phyloP scores from a whole-genome alignment of 2,329 filamentous ascomycete genomes.

The Talaromyces albobiverticillius region DNA sequence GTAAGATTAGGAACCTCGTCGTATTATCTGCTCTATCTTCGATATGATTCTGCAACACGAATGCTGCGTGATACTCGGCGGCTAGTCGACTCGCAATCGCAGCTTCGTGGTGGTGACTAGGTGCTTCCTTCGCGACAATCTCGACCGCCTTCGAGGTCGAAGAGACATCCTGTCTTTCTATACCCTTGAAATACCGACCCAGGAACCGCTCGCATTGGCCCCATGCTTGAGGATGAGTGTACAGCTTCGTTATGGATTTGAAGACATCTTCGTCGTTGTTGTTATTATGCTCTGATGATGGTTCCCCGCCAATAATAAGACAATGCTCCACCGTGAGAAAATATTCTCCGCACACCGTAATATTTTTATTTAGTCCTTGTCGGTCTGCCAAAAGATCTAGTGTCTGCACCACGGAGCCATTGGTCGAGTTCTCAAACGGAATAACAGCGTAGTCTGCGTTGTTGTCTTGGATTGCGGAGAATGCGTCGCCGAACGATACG shows the following conservation, averaged over 20 bases:
- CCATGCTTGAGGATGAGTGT: slow-evolving; percentile 94
- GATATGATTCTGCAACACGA: slow-evolving; percentile 58
- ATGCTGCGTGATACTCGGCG: slow-evolving; percentile 64
- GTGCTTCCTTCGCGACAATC: slow-evolving; percentile 62
- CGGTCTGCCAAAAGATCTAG: slow-evolving; percentile 85
- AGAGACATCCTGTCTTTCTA: slow-evolving; percentile 78
- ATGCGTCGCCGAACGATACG: slow-evolving; percentile 61
- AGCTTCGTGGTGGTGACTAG: slow-evolving; percentile 57
- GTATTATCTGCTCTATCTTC: slow-evolving; percentile 48
- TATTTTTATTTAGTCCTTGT: slow-evolving; percentile 59
- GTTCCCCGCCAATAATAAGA: slow-evolving; percentile 57
- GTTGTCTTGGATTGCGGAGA: slow-evolving; percentile 69
- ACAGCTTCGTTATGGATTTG: slow-evolving; percentile 68
- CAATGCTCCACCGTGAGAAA: slow-evolving; percentile 89
- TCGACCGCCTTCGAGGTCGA: slow-evolving; percentile 84
- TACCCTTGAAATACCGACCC: slow-evolving; percentile 62
- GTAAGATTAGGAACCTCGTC: slow-evolving; percentile 47
- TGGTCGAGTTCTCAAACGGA: slow-evolving; percentile 94
- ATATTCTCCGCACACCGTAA: slow-evolving; percentile 76
- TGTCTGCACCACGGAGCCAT: slow-evolving; percentile 86
- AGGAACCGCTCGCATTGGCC: slow-evolving; percentile 84
- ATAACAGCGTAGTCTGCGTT: slow-evolving; percentile 71
- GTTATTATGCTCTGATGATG: neutral
- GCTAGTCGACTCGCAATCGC: slow-evolving; percentile 78
- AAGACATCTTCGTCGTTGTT: slow-evolving; percentile 32